Base-by-base conservation (phyloP, 768 basidiomycete species). In the Pleurotus salmoneostramineus region DNA sequence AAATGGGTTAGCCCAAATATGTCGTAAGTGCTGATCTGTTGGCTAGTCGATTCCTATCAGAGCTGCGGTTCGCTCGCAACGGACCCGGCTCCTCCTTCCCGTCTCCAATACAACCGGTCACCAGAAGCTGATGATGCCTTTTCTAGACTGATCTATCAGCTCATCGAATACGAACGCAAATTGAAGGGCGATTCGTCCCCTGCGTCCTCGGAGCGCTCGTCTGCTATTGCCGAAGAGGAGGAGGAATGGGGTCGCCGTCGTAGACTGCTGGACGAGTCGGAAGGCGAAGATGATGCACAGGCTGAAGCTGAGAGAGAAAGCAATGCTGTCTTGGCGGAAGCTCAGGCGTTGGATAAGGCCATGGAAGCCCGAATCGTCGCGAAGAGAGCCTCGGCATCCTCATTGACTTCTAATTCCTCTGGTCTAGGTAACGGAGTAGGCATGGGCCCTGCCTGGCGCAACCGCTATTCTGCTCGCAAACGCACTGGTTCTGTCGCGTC, bases 1-100 rank as follows among this genome's bases (percentile, higher is more conserved):
- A 85, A 83, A 71, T 88, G 87, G 77, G 83, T 93, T 58, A 91
- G 94, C 15, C 94, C 94, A 56, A 96, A 96, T 72, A 95, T 96
- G 87, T 93, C 91, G 90, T 93, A 76, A 72, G 92, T 87, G 37
- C 43, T 56, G 47, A 46, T 56, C 12, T 36, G 59, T 63, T 65
- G 58, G 64, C 60, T 47, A 50, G 50, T 14, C 35, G 5, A 56
- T 52, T 14, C 14, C 44, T 45, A 45, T 43, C 52, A 37, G 27
- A 55, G 21, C 43, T 21, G 42, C 58, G 44, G 48, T 27, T 43
- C 46, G 58, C 48, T 62, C 63, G 52, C 65, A 60, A 54, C 62
- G 45, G 59, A 58, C 15, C 49, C 21, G 40, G 50, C 34, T 31
- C 21, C 21, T 27, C 21, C 21, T 27, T 55, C 33, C 33, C 21